Evolutionary conservation across 2,329 filamentous ascomycete genomes (phyloP).

Genomic region (Fusarium buxicola): DNA sequence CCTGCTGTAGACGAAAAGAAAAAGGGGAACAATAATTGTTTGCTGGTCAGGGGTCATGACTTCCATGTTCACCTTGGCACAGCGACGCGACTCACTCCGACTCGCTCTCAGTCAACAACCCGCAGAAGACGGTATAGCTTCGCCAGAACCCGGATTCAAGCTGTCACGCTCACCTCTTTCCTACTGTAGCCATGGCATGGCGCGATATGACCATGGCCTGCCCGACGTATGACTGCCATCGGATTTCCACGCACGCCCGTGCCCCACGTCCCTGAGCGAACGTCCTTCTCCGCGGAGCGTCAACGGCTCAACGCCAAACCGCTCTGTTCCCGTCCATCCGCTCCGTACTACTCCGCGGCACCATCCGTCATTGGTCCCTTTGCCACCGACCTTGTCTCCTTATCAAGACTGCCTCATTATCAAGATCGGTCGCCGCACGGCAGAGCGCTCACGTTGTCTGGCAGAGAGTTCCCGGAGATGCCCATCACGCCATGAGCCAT

Average conservation of each 20-base stretch:
- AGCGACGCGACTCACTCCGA: constrained; percentile 13
- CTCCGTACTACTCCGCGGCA: background rate
- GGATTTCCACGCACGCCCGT: constrained; percentile 19
- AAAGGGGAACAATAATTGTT: background rate
- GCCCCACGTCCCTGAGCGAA: constrained; percentile 25
- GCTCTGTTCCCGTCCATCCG: constrained; percentile 1
- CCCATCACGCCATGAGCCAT: constrained; percentile 27
- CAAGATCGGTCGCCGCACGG: constrained; percentile 21
- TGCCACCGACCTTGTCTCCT: constrained; percentile 23
- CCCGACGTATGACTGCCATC: constrained; percentile 38
- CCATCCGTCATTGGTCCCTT: constrained; percentile 34
- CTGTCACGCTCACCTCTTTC: constrained; percentile 17
- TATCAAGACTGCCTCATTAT: constrained; percentile 41
- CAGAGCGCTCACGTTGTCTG: constrained; percentile 24
- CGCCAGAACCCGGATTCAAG: constrained; percentile 16
- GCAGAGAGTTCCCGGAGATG: constrained; percentile 37
- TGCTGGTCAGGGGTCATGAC: background rate
- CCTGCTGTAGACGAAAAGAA: background rate
- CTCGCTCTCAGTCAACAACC: constrained; percentile 15
- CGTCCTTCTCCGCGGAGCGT: constrained; percentile 42
- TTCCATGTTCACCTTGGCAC: constrained; percentile 8
- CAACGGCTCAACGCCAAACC: background rate
- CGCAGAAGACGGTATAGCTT: constrained; percentile 15
- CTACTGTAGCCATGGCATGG: constrained; percentile 18
- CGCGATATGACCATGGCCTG: constrained; percentile 30